Evolutionary conservation across 2,329 filamentous ascomycete genomes (phyloP), one percentile per base, ranked within the genome.

Genomic region (Trichoderma koningiopsis): DNA sequence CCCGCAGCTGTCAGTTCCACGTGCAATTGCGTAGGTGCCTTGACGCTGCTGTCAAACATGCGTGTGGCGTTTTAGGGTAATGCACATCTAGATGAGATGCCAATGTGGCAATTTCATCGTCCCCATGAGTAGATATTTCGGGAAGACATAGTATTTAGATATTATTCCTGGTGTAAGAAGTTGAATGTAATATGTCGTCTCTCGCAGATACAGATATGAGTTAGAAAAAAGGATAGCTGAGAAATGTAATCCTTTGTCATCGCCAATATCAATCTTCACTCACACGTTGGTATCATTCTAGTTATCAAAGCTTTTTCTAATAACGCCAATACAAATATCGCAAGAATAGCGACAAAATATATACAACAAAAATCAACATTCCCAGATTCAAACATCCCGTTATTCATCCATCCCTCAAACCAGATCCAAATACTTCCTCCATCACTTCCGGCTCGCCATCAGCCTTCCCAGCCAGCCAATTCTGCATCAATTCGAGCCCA

Each of bases 401-500:
- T 0, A 49, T 49, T 11, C 43, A 40, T 47, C 4, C 19, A 11
- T 22, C 43, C 19, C 22, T 49, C 19, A 22, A 49, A 22, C 31
- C 35, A 4, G 7, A 49, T 49, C 47, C 22, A 24, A 11, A 49
- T n/a, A 8, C 47, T 7, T 2, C 8, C 33, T 1, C 33, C 19
- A 11, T 40, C 35, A 24, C 13, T 4, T 11, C 33, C 57, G 61
- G 6, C 19, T 8, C 47, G 33, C 57, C 27, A 31, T 31, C 24
- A 19, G 65, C 47, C 43, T 24, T 68, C 47, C 52, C 49, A 5
- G 57, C 65, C 22, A 62, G 27, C 65, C 65, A 68, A 43, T 55
- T 53, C 33, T 61, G 33, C 57, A 68, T 60, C 43, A 40, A 13
- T 4, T 68, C 65, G 31, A 68, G 65, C 5, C 65, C 65, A 24